A percentile compares a stretch with the other conserved stretches of the same genome.
Conservation (phyloP, 176 grass and related monocot species). For the Cocos nucifera region DNA sequence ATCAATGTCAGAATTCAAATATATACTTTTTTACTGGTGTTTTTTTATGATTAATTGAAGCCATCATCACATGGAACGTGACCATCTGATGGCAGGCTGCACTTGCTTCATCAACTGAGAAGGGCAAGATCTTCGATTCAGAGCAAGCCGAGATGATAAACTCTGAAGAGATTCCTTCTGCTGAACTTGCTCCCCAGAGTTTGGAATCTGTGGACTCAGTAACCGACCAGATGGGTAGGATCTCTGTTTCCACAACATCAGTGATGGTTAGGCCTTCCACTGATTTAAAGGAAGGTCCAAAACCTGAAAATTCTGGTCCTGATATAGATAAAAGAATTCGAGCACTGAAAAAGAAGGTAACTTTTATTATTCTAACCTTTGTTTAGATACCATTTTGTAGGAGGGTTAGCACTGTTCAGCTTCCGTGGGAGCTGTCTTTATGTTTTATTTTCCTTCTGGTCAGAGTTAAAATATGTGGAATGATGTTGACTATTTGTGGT, state of each 20-base stretch:
- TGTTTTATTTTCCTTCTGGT: no score
- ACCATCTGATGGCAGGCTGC: constrained; percentile 35
- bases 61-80: no score
- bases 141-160: constrained; percentile 35
- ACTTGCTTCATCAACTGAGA: constrained; percentile 51
- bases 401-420: no score
- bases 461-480: no score
- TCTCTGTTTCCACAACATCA: constrained; percentile 50
- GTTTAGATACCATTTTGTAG: no score
- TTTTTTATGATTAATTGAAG: no score
- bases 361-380: no score
- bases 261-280: constrained; percentile 26
- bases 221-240: constrained; percentile 48
- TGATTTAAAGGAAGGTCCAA: constrained; percentile 35
- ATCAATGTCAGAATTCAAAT: no score
- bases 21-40: no score
- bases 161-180: constrained; percentile 28
- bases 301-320: constrained; percentile 43
- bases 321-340: constrained; percentile 94
- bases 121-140: constrained; percentile 46
- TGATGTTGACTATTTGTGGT: no score
- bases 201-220: constrained; percentile 44
- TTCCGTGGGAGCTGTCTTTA: no score
- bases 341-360: constrained; percentile 93
- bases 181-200: constrained; percentile 16